Evolutionary conservation across 495 filamentous ascomycete species (phyloP).

Genomic region (Aspergillus conjunctus): DNA sequence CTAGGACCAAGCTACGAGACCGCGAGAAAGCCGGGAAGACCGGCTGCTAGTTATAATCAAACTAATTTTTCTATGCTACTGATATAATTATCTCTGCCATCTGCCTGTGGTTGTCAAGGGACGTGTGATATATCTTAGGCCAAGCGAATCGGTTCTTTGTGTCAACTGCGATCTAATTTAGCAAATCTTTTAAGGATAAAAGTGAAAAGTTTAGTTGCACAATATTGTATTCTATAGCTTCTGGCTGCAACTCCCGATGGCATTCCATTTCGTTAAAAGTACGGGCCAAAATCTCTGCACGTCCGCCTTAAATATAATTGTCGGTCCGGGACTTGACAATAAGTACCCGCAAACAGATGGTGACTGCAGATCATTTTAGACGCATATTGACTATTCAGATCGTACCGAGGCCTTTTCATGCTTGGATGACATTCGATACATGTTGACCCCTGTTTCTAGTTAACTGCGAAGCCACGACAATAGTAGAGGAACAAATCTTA

Average conservation of each 20-base stretch:
- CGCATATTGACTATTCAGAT: not conserved
- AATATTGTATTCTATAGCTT: too few relatives aligned
- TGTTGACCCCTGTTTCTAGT: not conserved
- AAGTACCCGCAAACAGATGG: not conserved
- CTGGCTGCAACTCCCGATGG: too few relatives aligned
- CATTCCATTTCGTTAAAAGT: too few relatives aligned
- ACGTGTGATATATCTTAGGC: too few relatives aligned
- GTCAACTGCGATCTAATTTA: too few relatives aligned
- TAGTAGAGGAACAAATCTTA: slow-evolving; percentile 38
- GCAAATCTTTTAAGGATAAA: too few relatives aligned
- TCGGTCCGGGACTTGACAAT: not conserved
- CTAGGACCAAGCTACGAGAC: slow-evolving; percentile 21
- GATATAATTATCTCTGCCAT: not conserved
- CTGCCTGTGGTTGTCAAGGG: too few relatives aligned
- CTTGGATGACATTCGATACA: not conserved
- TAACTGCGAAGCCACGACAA: slow-evolving; percentile 1
- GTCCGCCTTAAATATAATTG: not conserved
- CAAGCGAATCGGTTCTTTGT: too few relatives aligned
- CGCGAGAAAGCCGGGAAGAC: slow-evolving; percentile 12
- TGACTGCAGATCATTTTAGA: not conserved
- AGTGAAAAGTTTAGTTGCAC: too few relatives aligned
- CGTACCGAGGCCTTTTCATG: not conserved
- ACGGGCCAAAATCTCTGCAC: not conserved
- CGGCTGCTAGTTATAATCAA: slow-evolving; percentile 15
- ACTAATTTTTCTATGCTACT: slow-evolving; percentile 11